phyloP scores from a whole-genome alignment of 371 early-diverging fungal genomes.

The Mucor piriformis region DNA sequence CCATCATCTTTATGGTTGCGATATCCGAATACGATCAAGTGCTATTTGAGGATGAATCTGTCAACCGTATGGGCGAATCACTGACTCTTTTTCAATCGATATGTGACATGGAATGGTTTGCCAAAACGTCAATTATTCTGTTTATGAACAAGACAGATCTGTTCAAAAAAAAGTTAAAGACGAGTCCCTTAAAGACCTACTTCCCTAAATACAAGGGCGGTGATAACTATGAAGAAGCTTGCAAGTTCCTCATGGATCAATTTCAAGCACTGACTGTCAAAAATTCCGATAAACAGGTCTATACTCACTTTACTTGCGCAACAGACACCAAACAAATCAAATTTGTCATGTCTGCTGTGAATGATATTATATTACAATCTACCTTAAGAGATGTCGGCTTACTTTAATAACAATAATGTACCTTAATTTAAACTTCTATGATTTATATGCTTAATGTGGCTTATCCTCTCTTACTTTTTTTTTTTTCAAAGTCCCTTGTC shows the following conservation, averaged over 20 bases:
- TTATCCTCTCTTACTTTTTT: too few relatives aligned
- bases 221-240: constrained; percentile 59
- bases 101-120: constrained; percentile 70
- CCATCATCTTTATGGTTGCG: constrained; percentile 89
- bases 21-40: constrained; percentile 91
- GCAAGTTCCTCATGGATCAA: constrained; percentile 25
- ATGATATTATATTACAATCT: constrained; percentile 66
- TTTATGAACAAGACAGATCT: constrained; percentile 82
- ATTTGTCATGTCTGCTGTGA: constrained; percentile 68
- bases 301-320: constrained; percentile 54
- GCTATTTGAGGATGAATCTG: constrained; percentile 84
- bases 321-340: constrained; percentile 69
- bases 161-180: constrained; percentile 65
- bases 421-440: background rate
- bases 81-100: constrained; percentile 68
- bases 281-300: constrained; percentile 25
- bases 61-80: constrained; percentile 58
- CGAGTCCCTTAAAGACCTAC: constrained; percentile 58
- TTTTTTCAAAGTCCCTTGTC: background rate
- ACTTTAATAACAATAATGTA: constrained; percentile 36
- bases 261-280: constrained; percentile 21
- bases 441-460: too few relatives aligned
- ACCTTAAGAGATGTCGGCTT: constrained; percentile 59
- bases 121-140: constrained; percentile 71
- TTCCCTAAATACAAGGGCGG: constrained; percentile 68